Percentiles rank a stretch among this genome's conserved stretches.
phyloP scores from a whole-genome alignment of 2,329 filamentous ascomycete genomes.

The Colletotrichum sp. region DNA sequence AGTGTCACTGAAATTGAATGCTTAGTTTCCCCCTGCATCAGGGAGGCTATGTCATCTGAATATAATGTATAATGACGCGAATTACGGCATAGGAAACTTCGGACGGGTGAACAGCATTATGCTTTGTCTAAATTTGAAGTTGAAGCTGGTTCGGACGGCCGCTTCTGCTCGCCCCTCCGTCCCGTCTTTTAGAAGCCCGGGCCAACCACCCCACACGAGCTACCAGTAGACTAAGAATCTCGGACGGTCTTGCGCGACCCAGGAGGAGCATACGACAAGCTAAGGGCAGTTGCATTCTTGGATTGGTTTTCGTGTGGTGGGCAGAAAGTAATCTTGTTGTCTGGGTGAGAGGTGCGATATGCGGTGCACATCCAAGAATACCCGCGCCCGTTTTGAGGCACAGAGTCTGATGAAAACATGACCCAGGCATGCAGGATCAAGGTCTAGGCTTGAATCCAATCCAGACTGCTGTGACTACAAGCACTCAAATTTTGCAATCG shows the following conservation, averaged over 20 bases:
- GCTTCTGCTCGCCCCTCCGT: neutral
- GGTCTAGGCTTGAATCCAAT: neutral
- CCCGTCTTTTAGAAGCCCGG: neutral
- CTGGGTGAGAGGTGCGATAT: neutral
- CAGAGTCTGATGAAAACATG: neutral
- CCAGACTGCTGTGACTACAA: fast-evolving
- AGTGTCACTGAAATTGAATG: fast-evolving
- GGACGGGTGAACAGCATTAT: neutral
- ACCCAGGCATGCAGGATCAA: neutral
- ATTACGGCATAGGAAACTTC: neutral
- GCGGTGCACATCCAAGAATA: neutral
- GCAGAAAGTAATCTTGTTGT: neutral
- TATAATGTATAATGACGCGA: neutral
- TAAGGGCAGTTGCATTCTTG: neutral
- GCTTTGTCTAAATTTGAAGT: neutral
- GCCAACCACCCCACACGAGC: neutral
- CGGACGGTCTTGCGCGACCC: neutral
- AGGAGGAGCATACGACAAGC: neutral
- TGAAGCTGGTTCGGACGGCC: neutral
- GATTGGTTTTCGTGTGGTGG: neutral
- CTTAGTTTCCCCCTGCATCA: neutral
- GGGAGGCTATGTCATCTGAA: neutral
- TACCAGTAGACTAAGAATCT: neutral
- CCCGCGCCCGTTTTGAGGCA: neutral
- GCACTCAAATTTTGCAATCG: neutral